Evolutionary conservation across 148 eudicot genomes (phyloP).

Genomic region (Rhododendron mucronatum): DNA sequence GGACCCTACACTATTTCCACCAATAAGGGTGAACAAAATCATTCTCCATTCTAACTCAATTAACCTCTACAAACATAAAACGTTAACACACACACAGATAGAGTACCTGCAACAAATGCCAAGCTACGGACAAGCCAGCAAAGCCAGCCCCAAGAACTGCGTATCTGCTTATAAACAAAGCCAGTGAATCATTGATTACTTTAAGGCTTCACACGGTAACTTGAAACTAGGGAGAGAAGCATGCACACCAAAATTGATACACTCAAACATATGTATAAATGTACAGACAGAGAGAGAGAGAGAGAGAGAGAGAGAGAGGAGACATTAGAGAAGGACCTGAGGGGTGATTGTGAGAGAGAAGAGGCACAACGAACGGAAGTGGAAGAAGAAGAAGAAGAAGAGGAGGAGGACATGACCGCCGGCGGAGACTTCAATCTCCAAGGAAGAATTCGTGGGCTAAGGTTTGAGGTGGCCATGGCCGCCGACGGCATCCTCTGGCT

Average conservation of each 20-base stretch:
- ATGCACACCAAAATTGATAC: too few species aligned
- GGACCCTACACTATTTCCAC: too few species aligned
- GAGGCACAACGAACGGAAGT: conserved; percentile 14
- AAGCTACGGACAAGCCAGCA: conserved; percentile 91
- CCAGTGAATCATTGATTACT: background rate
- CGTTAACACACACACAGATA: background rate
- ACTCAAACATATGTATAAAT: background rate
- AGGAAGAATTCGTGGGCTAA: background rate
- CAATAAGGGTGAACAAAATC: background rate
- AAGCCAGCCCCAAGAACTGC: conserved; percentile 99
- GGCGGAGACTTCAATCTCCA: background rate
- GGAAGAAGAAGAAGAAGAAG: background rate
- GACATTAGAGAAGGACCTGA: conserved; percentile 13
- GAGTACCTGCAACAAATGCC: conserved; percentile 74
- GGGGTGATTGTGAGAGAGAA: conserved; percentile 15
- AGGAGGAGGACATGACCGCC: background rate
- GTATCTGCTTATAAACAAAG: conserved; percentile 33
- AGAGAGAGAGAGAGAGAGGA: background rate
- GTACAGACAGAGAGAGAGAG: background rate
- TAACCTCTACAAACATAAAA: background rate
- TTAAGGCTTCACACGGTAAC: background rate
- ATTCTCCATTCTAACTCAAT: background rate
- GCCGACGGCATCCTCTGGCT: background rate
- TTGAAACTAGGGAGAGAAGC: background rate
- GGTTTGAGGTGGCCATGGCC: background rate